Evolutionary conservation across 331 rosid species (phyloP).

Genomic region (Pyracantha coccinea): DNA sequence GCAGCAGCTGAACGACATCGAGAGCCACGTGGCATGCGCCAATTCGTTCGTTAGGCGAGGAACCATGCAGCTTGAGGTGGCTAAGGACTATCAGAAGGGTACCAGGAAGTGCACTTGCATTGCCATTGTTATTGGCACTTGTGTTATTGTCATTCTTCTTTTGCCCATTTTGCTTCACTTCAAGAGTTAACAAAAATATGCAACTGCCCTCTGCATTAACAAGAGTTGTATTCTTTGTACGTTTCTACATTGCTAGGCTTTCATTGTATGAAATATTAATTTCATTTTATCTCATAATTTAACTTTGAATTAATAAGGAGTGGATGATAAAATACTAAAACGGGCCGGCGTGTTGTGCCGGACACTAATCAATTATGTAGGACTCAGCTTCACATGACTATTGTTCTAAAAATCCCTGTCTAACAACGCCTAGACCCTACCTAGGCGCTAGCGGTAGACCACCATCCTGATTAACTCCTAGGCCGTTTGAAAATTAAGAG

Average conservation of each 20-base stretch:
- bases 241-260: background rate
- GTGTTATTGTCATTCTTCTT: background rate
- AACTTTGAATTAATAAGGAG: too few relatives aligned
- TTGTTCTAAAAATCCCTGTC: too few relatives aligned
- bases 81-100: conserved; percentile 6
- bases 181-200: background rate
- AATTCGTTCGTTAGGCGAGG: background rate
- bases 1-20: conserved; percentile 6
- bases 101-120: background rate
- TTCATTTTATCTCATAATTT: too few relatives aligned
- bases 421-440: too few relatives aligned
- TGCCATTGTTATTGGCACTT: background rate
- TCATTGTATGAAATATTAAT: background rate
- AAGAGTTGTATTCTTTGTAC: background rate
- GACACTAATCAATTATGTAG: too few relatives aligned
- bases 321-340: too few relatives aligned
- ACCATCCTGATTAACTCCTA: too few relatives aligned
- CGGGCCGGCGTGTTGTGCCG: too few relatives aligned
- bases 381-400: too few relatives aligned
- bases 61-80: background rate
- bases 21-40: background rate
- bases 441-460: fast-evolving
- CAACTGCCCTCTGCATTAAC: background rate
- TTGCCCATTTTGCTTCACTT: background rate
- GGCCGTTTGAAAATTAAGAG: too few relatives aligned